Percentiles rank a stretch among this genome's conserved stretches.
Evolutionary conservation across 2,329 filamentous ascomycete genomes (phyloP).

Genomic region (Epichloe baconii): DNA sequence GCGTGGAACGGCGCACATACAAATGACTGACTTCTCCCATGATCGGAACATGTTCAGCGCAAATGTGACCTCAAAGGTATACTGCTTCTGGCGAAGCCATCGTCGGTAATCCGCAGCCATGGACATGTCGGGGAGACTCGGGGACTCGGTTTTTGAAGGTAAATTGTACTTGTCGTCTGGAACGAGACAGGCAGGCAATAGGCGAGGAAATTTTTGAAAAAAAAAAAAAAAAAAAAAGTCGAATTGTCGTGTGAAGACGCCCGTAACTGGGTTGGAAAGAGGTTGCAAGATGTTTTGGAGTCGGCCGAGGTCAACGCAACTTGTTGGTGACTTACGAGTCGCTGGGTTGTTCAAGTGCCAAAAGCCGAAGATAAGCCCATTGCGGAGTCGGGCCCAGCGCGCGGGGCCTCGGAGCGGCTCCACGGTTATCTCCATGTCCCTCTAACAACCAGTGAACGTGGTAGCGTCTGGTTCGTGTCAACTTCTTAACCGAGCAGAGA

Average conservation of each 20-base stretch:
- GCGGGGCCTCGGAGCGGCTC: too few relatives aligned
- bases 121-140: constrained; percentile 2
- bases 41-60: constrained; percentile 95
- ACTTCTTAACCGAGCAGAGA: too few relatives aligned
- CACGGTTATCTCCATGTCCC: too few relatives aligned
- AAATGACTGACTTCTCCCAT: constrained; percentile 93
- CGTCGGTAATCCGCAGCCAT: constrained; percentile 40
- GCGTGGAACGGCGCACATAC: constrained; percentile 43
- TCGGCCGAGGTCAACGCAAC: not conserved
- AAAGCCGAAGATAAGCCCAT: not conserved
- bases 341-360: not conserved
- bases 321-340: not conserved
- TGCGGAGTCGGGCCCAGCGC: too few relatives aligned
- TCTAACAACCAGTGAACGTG: too few relatives aligned
- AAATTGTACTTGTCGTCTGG: not conserved
- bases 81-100: constrained; percentile 90
- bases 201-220: too few relatives aligned
- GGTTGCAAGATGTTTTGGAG: too few relatives aligned
- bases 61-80: constrained; percentile 97
- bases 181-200: not conserved
- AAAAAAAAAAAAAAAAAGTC: too few relatives aligned
- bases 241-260: too few relatives aligned
- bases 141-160: not conserved
- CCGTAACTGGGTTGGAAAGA: too few relatives aligned
- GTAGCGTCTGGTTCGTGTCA: too few relatives aligned